These are phyloP conservation scores for Gossypium longicalyx DNA, from an alignment of 345 rosid genomes.

Conservation along the genomic window DNA sequence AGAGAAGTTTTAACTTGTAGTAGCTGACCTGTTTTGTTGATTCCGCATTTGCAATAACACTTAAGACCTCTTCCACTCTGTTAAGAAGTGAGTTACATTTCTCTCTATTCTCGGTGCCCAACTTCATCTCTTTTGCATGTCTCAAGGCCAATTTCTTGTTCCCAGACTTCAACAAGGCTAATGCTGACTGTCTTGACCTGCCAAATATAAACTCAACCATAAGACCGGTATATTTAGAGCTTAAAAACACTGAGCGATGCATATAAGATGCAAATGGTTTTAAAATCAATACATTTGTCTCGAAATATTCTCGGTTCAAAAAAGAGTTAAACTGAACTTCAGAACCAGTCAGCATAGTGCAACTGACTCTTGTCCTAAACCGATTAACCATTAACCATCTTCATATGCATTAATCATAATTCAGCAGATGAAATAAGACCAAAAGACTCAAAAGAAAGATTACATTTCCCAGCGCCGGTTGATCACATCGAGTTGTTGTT, in stretches of 20 bases:
- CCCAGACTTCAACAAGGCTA: constrained; percentile 62
- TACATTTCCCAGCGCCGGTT: constrained; percentile 72
- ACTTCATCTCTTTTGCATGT: constrained; percentile 64
- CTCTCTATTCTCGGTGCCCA: constrained; percentile 64
- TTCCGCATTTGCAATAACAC: constrained; percentile 57
- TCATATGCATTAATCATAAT: neutral
- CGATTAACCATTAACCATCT: constrained; percentile 1
- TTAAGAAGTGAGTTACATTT: constrained; percentile 64
- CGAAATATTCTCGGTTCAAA: neutral
- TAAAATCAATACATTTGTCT: neutral
- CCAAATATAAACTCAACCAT: constrained; percentile 12
- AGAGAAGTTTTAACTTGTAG: neutral
- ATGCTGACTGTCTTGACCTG: constrained; percentile 69
- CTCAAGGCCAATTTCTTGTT: constrained; percentile 70
- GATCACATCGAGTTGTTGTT: constrained; percentile 61
- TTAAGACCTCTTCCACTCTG: constrained; percentile 78
- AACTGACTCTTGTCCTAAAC: neutral
- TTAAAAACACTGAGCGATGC: neutral
- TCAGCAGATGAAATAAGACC: constrained; percentile 1
- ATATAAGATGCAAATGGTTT: neutral
- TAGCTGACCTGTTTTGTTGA: constrained; percentile 62
- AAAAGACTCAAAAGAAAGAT: constrained; percentile 2
- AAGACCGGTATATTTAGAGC: neutral
- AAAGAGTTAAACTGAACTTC: neutral
- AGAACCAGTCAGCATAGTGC: neutral